A percentile compares a stretch with the other conserved stretches of the same genome.
phyloP scores from a whole-genome alignment of 176 grass and related monocot species.

The Chloris gayana region DNA sequence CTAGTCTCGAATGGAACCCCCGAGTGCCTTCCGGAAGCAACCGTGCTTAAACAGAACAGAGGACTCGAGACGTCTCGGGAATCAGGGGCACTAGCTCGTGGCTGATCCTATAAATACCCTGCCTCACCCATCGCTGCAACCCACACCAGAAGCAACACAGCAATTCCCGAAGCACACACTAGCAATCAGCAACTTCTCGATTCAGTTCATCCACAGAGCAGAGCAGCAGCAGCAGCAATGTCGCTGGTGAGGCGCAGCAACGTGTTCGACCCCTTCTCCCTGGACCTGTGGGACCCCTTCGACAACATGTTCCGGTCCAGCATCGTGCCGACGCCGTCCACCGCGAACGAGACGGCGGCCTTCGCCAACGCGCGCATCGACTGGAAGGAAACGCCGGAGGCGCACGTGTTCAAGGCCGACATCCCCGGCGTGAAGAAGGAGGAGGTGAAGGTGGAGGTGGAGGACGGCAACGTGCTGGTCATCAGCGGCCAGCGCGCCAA shows the following conservation, averaged over 20 bases:
- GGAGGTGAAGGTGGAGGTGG: slow-evolving; percentile 53
- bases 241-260: slow-evolving; percentile 45
- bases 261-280: slow-evolving; percentile 80
- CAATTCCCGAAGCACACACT: not conserved
- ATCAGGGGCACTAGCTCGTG: not conserved
- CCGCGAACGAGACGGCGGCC: not conserved
- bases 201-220: not conserved
- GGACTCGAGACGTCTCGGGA: not conserved
- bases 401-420: slow-evolving; percentile 67
- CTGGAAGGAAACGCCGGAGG: slow-evolving; percentile 53
- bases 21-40: not conserved
- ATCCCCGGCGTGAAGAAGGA: slow-evolving; percentile 55
- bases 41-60: not conserved
- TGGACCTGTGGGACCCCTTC: slow-evolving; percentile 64
- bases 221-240: not conserved
- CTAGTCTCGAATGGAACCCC: not conserved
- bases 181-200: not conserved
- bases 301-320: slow-evolving; percentile 16
- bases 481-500: slow-evolving; percentile 54
- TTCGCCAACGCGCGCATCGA: slow-evolving; percentile 32
- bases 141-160: not conserved
- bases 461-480: slow-evolving; percentile 51
- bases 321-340: not conserved
- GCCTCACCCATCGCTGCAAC: not conserved
- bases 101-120: not conserved